Base-by-base conservation (phyloP, 2,329 filamentous ascomycete genomes). In the Curvularia sp. region DNA sequence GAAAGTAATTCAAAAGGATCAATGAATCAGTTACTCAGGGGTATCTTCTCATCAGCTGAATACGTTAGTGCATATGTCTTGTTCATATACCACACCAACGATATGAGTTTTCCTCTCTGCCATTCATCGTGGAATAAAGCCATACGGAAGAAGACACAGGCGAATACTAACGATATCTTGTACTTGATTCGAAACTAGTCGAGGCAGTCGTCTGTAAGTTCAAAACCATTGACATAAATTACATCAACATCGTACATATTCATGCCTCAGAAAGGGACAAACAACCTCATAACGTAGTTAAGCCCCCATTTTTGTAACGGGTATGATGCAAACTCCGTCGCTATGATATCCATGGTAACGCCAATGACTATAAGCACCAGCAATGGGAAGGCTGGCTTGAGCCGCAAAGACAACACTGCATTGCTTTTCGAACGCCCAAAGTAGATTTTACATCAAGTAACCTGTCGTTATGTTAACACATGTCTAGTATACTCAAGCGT, bases 311-410 rank as follows among this genome's bases (percentile, higher is more conserved):
- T 47, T 32, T 19, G 18, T 47, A 21, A 10, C 18, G 4, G 43
- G 28, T 34, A 47, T 47, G 15, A 10, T 47, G 43, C 27, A n/a
- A 41, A 55, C 39, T 41, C 55, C 55, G 21, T 45, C 51, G 45
- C 55, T 58, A 42, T 49, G 25, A 50, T 34, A 9, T 27, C 46
- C 46, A 58, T 53, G 15, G 27, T n/a, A 46, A 58, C 50, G 39
- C 50, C 38, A 10, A 19, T 19, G 18, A 23, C 5, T 3, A 3
- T 10, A 18, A n/a, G 23, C 23, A 13, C 38, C 25, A 36, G 34
- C 34, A 15, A 7, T n/a, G 6, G 6, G 18, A 36, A 6, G 34
- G 15, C 34, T 15, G 3, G n/a, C 34, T 36, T 36, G 15, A 15
- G 15, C 42, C 21, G 15, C 25, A 42, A 42, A 42, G 3, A 25